Evolutionary conservation across 192 early-diverging fungal genomes (phyloP).

Genomic region (Backusella parvicylindrica): DNA sequence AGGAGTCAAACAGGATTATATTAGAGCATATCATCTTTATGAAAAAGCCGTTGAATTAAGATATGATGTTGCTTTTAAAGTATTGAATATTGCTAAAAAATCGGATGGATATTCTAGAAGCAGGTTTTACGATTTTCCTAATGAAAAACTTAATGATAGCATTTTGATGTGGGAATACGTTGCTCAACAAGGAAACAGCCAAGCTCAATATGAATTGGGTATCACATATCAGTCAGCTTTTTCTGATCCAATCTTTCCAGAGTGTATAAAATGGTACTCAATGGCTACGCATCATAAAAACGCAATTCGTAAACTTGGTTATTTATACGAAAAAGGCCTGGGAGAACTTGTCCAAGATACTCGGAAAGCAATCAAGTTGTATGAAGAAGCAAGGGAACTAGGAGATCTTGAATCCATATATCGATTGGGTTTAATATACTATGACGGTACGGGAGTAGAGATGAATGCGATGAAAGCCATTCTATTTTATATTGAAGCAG

Average conservation of each 20-base stretch:
- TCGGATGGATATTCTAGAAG: not conserved
- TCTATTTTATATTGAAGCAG: not conserved
- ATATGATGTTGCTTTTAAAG: not conserved
- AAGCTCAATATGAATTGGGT: not conserved
- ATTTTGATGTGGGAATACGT: not conserved
- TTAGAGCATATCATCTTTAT: not conserved
- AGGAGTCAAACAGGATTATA: not conserved
- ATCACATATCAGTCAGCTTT: not conserved
- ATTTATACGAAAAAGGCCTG: not conserved
- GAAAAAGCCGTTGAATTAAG: not conserved
- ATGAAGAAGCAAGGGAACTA: not conserved
- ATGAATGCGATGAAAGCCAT: not conserved
- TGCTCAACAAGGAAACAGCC: not conserved
- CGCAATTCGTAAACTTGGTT: not conserved
- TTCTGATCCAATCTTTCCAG: not conserved
- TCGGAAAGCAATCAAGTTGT: not conserved
- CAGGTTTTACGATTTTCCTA: not conserved
- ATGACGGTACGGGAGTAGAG: not conserved
- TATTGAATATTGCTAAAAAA: not conserved
- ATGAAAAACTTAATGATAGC: not conserved
- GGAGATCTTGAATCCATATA: not conserved
- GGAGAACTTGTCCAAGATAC: not conserved
- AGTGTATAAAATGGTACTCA: not conserved
- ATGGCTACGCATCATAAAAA: not conserved
- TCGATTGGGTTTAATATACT: not conserved